Evolutionary conservation across 352 stramenopile species (phyloP).

Genomic region (Pythium monospermum): DNA sequence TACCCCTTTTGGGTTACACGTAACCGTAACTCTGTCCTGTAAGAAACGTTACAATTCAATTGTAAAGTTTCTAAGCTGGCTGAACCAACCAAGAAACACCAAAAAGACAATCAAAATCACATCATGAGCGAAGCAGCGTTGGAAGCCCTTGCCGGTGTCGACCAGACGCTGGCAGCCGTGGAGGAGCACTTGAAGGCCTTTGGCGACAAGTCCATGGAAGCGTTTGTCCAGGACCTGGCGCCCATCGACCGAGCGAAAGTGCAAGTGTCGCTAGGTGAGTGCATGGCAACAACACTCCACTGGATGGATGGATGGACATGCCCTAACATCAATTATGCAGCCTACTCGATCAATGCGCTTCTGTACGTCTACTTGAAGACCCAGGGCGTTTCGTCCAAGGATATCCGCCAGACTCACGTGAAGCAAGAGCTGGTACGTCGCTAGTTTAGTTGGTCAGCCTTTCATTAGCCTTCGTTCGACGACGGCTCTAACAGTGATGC

Average conservation of each 20-base stretch:
- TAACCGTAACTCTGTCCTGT: constrained; percentile 3
- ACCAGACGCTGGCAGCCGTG: constrained; percentile 73
- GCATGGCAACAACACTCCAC: too few relatives aligned
- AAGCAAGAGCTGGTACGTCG: constrained; percentile 77
- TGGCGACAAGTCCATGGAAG: constrained; percentile 44
- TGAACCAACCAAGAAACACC: constrained; percentile 23
- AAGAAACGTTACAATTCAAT: constrained; percentile 10
- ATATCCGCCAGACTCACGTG: constrained; percentile 86
- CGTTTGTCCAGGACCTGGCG: constrained; percentile 49
- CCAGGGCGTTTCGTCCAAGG: constrained; percentile 81
- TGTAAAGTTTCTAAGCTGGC: neutral
- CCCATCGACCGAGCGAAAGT: constrained; percentile 79
- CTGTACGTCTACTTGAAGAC: constrained; percentile 87
- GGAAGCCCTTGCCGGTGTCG: constrained; percentile 61
- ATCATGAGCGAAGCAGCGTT: constrained; percentile 51
- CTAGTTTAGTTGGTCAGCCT: too few relatives aligned
- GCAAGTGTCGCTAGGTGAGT: constrained; percentile 74
- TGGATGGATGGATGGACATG: too few relatives aligned
- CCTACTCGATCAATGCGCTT: constrained; percentile 83
- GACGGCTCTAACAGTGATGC: neutral
- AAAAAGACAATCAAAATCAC: constrained; percentile 6
- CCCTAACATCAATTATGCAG: too few relatives aligned
- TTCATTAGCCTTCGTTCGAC: too few relatives aligned
- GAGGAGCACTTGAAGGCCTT: constrained; percentile 70
- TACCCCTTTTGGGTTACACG: too few relatives aligned